phyloP scores from a whole-genome alignment of 352 stramenopile genomes.

The Globisporangium abappressorium region DNA sequence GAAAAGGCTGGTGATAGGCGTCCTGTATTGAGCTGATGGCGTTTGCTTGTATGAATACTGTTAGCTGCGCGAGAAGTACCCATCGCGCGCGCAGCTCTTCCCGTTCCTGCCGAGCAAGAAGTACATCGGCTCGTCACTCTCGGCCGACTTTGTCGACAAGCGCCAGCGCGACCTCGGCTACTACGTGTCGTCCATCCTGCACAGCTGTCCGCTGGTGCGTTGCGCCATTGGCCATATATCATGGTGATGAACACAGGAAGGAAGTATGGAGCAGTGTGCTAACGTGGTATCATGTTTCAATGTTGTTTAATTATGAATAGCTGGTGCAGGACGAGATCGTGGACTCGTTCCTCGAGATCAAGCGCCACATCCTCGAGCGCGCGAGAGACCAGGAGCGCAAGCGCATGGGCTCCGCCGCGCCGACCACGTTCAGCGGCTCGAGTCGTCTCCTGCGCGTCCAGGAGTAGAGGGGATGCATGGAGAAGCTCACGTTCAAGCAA shows the following conservation, averaged over 20 bases:
- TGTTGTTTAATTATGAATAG: conserved; percentile 19
- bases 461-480: conserved; percentile 4
- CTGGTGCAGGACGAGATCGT: conserved; percentile 85
- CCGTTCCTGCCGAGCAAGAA: conserved; percentile 84
- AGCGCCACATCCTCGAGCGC: conserved; percentile 76
- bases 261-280: background rate
- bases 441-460: conserved; percentile 16
- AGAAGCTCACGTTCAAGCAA: background rate
- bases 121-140: conserved; percentile 83
- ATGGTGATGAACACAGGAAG: no score
- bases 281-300: background rate
- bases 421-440: conserved; percentile 1
- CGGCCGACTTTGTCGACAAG: conserved; percentile 84
- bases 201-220: conserved; percentile 63
- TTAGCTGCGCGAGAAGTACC: conserved; percentile 84
- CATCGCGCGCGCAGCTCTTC: conserved; percentile 66
- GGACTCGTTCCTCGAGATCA: conserved; percentile 87
- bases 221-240: background rate
- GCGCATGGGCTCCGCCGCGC: conserved; percentile 10
- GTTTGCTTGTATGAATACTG: background rate
- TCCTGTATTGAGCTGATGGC: background rate
- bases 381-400: conserved; percentile 49
- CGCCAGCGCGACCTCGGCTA: conserved; percentile 83
- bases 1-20: background rate
- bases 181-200: conserved; percentile 85